Percentiles rank a stretch among this genome's conserved stretches.
Conservation (phyloP, 2,329 filamentous ascomycete genomes). For the Aspergillus neotritici region DNA sequence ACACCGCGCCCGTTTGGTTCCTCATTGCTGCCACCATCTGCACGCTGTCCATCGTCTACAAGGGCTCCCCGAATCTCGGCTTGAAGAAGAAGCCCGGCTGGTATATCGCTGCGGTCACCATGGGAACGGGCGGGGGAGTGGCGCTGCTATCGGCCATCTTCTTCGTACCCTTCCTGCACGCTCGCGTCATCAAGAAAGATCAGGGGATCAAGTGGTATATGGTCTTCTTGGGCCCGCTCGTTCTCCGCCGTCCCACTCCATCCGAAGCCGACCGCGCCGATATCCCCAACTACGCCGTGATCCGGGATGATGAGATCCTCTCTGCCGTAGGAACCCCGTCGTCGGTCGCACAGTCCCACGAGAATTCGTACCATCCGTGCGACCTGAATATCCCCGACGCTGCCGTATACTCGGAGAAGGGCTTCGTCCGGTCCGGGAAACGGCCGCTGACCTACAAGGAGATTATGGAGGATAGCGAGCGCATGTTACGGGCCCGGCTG, state of each 20-base stretch:
- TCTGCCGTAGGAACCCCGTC: no score
- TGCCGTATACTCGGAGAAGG: constrained; percentile 30
- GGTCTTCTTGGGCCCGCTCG: constrained; percentile 57
- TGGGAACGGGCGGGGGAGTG: constrained; percentile 60
- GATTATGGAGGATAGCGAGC: constrained; percentile 53
- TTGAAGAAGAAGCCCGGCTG: constrained; percentile 56
- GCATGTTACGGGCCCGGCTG: constrained; percentile 58
- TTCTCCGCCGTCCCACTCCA: constrained; percentile 55
- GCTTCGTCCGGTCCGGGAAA: constrained; percentile 44
- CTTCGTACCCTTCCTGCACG: constrained; percentile 66
- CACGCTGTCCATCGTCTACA: constrained; percentile 73
- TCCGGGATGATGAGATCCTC: constrained; percentile 50
- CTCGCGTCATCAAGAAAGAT: constrained; percentile 64
- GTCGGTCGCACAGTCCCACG: not conserved
- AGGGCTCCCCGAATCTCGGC: constrained; percentile 65
- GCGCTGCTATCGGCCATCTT: constrained; percentile 58
- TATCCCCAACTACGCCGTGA: constrained; percentile 71
- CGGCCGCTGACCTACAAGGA: constrained; percentile 57
- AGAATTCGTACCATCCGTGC: constrained; percentile 40
- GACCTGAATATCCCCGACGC: constrained; percentile 30
- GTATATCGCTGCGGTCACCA: constrained; percentile 62
- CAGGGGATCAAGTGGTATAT: constrained; percentile 59
- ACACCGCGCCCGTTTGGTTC: constrained; percentile 69
- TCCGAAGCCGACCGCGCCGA: constrained; percentile 49
- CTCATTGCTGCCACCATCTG: constrained; percentile 68